A percentile compares a stretch with the other conserved stretches of the same genome.
Conservation (phyloP, 139 green algal genomes). For the Pseudopediastrum boryanum region DNA sequence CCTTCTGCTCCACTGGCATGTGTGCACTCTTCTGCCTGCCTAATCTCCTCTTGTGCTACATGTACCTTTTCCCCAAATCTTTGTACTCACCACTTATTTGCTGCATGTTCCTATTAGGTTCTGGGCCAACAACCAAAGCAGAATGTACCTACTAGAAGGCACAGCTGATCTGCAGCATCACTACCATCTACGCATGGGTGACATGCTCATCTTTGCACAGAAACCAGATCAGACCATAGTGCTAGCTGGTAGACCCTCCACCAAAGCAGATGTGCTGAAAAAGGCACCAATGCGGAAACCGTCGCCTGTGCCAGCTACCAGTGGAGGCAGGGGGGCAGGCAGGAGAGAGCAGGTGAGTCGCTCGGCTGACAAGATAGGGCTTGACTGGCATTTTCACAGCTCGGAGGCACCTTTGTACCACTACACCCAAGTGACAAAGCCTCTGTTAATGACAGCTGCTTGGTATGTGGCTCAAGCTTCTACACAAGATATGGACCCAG, state of each 20-base stretch:
- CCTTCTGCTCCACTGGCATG: too few species aligned
- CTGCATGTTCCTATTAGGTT: slow-evolving; percentile 57
- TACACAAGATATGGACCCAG: too few species aligned
- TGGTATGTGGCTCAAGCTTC: too few species aligned
- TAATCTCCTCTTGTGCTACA: too few species aligned
- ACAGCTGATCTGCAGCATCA: slow-evolving; percentile 63
- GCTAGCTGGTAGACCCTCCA: slow-evolving; percentile 59
- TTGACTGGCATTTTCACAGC: background rate
- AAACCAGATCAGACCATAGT: slow-evolving; percentile 55
- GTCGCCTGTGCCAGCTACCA: slow-evolving; percentile 23
- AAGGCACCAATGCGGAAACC: slow-evolving; percentile 18
- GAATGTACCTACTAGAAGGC: slow-evolving; percentile 78
- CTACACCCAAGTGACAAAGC: too few species aligned
- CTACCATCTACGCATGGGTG: slow-evolving; percentile 64
- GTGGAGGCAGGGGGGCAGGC: background rate
- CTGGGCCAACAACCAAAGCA: slow-evolving; percentile 74
- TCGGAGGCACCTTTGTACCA: too few species aligned
- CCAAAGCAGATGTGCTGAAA: slow-evolving; percentile 39
- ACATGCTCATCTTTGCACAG: slow-evolving; percentile 78
- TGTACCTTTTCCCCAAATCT: too few species aligned
- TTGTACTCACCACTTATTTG: too few species aligned
- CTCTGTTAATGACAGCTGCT: too few species aligned
- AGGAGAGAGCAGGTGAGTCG: background rate
- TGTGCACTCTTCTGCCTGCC: too few species aligned
- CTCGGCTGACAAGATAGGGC: background rate